These are phyloP conservation scores for Lactarius trivialis DNA, from an alignment of 768 basidiomycete genomes.

Conservation along the genomic window DNA sequence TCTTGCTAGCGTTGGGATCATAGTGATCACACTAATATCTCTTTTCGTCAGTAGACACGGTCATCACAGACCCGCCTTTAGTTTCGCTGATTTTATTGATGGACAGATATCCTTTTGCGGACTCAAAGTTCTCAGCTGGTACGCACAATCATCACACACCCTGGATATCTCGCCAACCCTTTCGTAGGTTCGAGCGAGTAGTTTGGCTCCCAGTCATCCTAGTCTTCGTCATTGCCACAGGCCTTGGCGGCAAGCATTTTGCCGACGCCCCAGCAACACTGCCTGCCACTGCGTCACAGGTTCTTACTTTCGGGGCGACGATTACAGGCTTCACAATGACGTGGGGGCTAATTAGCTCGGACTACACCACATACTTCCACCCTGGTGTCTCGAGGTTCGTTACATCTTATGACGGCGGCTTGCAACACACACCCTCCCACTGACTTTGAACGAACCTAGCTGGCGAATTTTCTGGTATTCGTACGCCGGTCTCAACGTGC, in stretches of 20 bases:
- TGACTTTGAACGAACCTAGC: constrained; percentile 28
- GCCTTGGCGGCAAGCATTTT: constrained; percentile 68
- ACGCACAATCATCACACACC: constrained; percentile 5
- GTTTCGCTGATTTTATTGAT: background rate
- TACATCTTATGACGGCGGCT: background rate
- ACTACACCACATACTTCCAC: constrained; percentile 68
- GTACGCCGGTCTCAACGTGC: constrained; percentile 56
- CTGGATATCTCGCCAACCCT: background rate
- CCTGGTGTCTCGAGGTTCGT: constrained; percentile 51
- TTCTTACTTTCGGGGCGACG: constrained; percentile 63
- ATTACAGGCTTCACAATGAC: constrained; percentile 70
- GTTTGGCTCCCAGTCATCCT: constrained; percentile 77
- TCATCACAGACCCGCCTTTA: background rate
- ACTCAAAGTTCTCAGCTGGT: constrained; percentile 55
- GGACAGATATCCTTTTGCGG: constrained; percentile 59
- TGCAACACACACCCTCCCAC: background rate
- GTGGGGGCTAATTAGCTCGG: constrained; percentile 54
- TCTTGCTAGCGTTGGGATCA: constrained; percentile 54
- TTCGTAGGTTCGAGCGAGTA: constrained; percentile 60
- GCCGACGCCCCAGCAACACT: constrained; percentile 39
- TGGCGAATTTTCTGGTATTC: constrained; percentile 57
- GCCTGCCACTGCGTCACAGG: constrained; percentile 46
- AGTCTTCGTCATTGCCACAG: constrained; percentile 62
- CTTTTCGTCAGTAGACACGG: constrained; percentile 36
- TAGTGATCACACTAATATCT: constrained; percentile 64